Base-by-base conservation (phyloP, 192 early-diverging fungal genomes). In the Ambispora gerdemannii region DNA sequence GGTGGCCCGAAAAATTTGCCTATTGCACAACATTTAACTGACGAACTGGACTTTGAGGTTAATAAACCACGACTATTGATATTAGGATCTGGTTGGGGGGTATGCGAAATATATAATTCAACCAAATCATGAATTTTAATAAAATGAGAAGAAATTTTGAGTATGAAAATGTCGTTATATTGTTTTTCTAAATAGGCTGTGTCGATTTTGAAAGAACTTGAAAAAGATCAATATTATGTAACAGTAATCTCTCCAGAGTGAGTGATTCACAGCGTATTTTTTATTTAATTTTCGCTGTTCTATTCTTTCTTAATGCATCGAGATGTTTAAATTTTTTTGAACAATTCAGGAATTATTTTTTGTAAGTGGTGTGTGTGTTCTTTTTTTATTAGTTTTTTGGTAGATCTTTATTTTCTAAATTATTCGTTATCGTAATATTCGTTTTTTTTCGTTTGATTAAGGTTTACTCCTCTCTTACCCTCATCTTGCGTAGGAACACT, bases 31-130 rank as follows among this genome's bases (percentile, higher is more conserved):
- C 72, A 76, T 20, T 66, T 81, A 4, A 63, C 77, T 22, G 79
- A 84, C 19, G 72, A 74, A 15, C 72, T 70, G 11, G 76, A 82
- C 50, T 28, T 72, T 8, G 72, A 81, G 43, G 66, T 71, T n/a
- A 65, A 78, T 30, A 79, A 78, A 52, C 78, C 79, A 17, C 70
- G 77, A 22, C 62, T 86, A 11, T 82, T 86, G 2, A 82, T 86
- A 43, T 64, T 86, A 27, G 84, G 84, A 50, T 76, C 80, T 15
- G 84, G 84, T 15, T 86, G 84, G 84, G 84, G 82, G 2, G 82
- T 81, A 67, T 58, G 81, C 36, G 3, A 31, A 69, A 64, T 52
- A 49, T n/a, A 22, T 30, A 27, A 1, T 28, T 55, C 6, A 20
- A 22, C 13, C 17, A n/a, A 28, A 19, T 13, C 36, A n/a, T 4